These are phyloP conservation scores for Xylaria grammica DNA, from an alignment of 495 filamentous ascomycete genomes.

Conservation along the genomic window DNA sequence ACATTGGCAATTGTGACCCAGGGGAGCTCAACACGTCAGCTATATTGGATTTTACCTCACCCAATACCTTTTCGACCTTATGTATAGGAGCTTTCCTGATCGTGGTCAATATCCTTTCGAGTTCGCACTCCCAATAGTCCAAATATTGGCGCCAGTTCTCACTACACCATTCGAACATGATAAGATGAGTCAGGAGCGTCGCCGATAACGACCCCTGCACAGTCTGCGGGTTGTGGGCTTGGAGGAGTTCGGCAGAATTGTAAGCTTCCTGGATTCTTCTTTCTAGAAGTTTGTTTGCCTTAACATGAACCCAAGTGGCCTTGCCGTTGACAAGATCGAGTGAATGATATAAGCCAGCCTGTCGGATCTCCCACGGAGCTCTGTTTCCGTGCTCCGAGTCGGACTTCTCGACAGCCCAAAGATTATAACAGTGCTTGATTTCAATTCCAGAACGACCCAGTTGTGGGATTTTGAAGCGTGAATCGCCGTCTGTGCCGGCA, in stretches of 20 bases:
- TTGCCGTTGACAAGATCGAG: slow-evolving; percentile 44
- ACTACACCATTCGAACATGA: slow-evolving; percentile 49
- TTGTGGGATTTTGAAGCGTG: slow-evolving; percentile 29
- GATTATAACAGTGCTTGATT: slow-evolving; percentile 44
- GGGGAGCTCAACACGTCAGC: neutral
- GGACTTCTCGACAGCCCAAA: slow-evolving; percentile 48
- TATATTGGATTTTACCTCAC: neutral
- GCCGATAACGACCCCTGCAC: slow-evolving; percentile 31
- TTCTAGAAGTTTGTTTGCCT: slow-evolving; percentile 44
- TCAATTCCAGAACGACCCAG: slow-evolving; percentile 48
- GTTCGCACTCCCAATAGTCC: slow-evolving; percentile 40
- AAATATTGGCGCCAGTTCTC: slow-evolving; percentile 56
- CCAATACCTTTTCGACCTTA: neutral
- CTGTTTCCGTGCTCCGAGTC: slow-evolving; percentile 7
- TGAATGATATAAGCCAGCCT: slow-evolving; percentile 47
- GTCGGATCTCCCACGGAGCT: slow-evolving; percentile 49
- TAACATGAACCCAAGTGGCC: slow-evolving; percentile 48
- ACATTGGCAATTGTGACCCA: neutral
- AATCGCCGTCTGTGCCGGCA: slow-evolving; percentile 20
- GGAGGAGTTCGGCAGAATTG: neutral
- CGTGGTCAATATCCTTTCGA: slow-evolving; percentile 27
- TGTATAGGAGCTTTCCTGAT: slow-evolving; percentile 11
- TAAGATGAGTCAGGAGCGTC: slow-evolving; percentile 41
- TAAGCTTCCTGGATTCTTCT: slow-evolving; percentile 37
- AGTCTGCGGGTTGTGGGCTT: slow-evolving; percentile 16